Base-by-base conservation (phyloP, 2,329 filamentous ascomycete genomes). In the Elsinoe necatrix region DNA sequence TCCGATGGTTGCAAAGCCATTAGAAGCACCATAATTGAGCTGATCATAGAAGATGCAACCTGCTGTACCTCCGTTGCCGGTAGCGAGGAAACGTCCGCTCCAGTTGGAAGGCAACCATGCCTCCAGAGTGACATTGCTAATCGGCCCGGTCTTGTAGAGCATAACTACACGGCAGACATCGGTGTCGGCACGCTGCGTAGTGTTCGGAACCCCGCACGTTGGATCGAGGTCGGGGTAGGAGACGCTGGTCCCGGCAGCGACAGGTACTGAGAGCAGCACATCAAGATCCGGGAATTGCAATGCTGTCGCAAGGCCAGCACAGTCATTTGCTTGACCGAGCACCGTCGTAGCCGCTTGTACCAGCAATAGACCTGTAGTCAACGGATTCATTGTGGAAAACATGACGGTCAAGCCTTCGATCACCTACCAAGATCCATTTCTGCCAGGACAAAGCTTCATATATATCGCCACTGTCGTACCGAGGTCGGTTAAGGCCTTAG, bases 121-220 rank as follows among this genome's bases (percentile, higher is more conserved):
- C 62, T 76, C 74, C 64, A 75, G 45, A 4, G 69, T 6, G 64
- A 70, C 58, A 75, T 71, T 8, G 70, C 71, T 14, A 69, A 73
- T 39, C 68, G 65, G 21, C 66, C 69, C 70, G 0, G 73, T 75
- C 7, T 69, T 63, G 2, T 74, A 70, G 48, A 71, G 66, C 45
- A 74, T 66, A 3, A 66, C 63, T n/a, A 75, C 61, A 7, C 73
- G 68, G 59, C 73, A 75, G 4, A 73, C 63, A 58, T 75, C 70
- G 4, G 66, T 65, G 9, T 67, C 59, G 1, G 71, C 66, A 42
- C 66, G 54, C 42, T 69, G 66, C 48, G 57, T 63, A n/a, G 64
- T 47, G 34, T 12, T 37, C 7, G 61, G 60, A 16, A 56, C 60
- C 57, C 77, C 79, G 14, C 16, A 21, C 5, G 27, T 14, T 31